Base-by-base conservation (phyloP, 2,329 filamentous ascomycete species). In the Neopestalotiopsis rosae region DNA sequence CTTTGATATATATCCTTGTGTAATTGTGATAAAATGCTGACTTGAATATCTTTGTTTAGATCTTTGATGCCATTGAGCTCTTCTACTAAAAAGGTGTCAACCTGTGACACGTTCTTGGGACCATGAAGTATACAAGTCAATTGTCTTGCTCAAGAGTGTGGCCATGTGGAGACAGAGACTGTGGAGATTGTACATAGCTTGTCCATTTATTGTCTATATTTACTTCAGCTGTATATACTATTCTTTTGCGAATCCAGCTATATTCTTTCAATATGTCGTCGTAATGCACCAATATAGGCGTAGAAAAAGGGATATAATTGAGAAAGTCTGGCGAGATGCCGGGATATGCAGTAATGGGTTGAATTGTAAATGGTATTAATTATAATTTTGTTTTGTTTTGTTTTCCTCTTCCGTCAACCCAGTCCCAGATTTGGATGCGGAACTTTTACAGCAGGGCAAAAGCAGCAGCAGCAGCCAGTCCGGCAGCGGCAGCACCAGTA, bases 31-130 rank as follows among this genome's bases (percentile, higher is more conserved):
- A 1, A 7, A n/a, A 17, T 49, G 3, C 67, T 66, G 14, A 73
- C 65, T 20, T 3, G 10, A 38, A 38, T 28, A 20, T 61, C 28
- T 10, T 5, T 59, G 9, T 10, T 28, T 65, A 76, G 75, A 67
- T 77, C 62, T 73, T 76, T 24, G 76, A 78, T 20, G 74, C 76
- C 32, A 72, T 77, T 65, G 76, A 77, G 72, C 74, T 78, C n/a
- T 78, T 76, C 71, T 71, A 75, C 52, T 77, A 70, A 28, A 49
- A 42, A 28, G 3, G 24, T 28, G 7, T 40, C 24, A 24, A 6
- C 5, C n/a, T 0, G 2, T 30, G 9, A 58, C 4, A 9, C 24
- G 17, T 56, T 24, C 14, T 20, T 4, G 28, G 13, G 24, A 30
- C 30, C 57, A n/a, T 59, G 24, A 32, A 34, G 30, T 34, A 9